phyloP scores from a whole-genome alignment of 208 protist genomes.

The Leishmania guyanensis region DNA sequence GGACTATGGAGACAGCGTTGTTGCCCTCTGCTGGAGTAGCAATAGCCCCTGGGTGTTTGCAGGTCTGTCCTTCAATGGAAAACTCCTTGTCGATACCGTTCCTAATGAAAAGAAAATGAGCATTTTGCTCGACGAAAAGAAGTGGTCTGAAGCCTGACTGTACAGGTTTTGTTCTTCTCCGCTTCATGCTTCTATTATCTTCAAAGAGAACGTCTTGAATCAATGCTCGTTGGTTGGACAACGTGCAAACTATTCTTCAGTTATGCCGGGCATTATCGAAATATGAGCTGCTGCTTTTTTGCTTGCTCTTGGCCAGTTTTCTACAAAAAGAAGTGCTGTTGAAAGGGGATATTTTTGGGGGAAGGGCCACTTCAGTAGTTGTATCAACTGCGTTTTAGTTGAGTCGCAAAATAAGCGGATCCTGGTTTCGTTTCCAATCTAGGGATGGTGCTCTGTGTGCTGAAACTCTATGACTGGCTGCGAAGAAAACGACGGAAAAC shows the following conservation, averaged over 20 bases:
- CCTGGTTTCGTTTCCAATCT: not conserved
- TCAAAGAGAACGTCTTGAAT: not conserved
- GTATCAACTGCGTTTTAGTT: not conserved
- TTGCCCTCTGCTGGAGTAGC: constrained; percentile 78
- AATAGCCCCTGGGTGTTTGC: constrained; percentile 85
- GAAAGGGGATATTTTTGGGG: not conserved
- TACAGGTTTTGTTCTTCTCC: not conserved
- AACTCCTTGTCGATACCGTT: constrained; percentile 80
- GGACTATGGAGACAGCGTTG: constrained; percentile 82
- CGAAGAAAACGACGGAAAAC: not conserved
- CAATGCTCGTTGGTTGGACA: not conserved
- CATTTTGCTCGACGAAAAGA: constrained; percentile 74
- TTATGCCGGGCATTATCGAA: not conserved
- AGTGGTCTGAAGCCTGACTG: constrained; percentile 10
- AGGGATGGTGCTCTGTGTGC: not conserved
- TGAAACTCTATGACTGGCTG: not conserved
- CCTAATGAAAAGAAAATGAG: constrained; percentile 85
- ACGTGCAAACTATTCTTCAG: not conserved
- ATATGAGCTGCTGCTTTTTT: not conserved
- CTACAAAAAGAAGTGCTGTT: not conserved
- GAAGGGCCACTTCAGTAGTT: not conserved
- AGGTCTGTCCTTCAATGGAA: constrained; percentile 85
- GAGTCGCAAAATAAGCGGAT: not conserved
- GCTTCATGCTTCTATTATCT: not conserved
- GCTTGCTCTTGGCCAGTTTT: not conserved